A percentile compares a stretch with the other conserved stretches of the same genome.
phyloP scores from a whole-genome alignment of 2,329 filamentous ascomycete species.

The Scortechinia acanthostroma region DNA sequence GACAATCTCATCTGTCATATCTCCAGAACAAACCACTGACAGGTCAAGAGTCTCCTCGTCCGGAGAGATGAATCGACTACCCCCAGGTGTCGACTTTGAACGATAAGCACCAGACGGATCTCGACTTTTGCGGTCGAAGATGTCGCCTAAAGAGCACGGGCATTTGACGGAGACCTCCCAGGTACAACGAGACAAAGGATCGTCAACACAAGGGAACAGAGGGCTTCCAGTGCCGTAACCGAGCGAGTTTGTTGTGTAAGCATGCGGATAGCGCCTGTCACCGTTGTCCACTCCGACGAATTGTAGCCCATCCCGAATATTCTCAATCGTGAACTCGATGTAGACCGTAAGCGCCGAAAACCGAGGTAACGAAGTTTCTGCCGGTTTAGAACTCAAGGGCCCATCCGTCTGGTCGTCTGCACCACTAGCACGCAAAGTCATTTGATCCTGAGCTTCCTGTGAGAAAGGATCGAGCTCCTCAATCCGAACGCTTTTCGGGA shows the following conservation, averaged over 20 bases:
- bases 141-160: slow-evolving; percentile 80
- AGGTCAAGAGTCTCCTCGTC: slow-evolving; percentile 86
- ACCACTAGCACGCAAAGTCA: slow-evolving; percentile 25
- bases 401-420: slow-evolving; percentile 16
- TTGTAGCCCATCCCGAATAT: slow-evolving; percentile 78
- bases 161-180: slow-evolving; percentile 87
- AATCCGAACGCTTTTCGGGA: slow-evolving; percentile 3
- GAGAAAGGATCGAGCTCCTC: slow-evolving; percentile 3
- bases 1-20: slow-evolving; percentile 73
- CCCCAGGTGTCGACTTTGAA: neutral
- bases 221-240: slow-evolving; percentile 75
- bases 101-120: slow-evolving; percentile 24
- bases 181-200: slow-evolving; percentile 70
- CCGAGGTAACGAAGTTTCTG: slow-evolving; percentile 17
- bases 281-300: slow-evolving; percentile 80
- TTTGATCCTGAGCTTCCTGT: slow-evolving; percentile 6
- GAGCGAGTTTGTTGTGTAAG: slow-evolving; percentile 77
- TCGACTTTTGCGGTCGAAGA: slow-evolving; percentile 38
- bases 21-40: slow-evolving; percentile 83
- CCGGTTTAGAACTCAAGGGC: slow-evolving; percentile 13
- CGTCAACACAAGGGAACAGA: slow-evolving; percentile 89
- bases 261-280: slow-evolving; percentile 80
- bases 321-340: slow-evolving; percentile 72
- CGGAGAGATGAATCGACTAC: slow-evolving; percentile 38
- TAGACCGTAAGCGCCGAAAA: slow-evolving; percentile 45